These are phyloP conservation scores for Sphagnum tenellum DNA, from an alignment of 225 moss, liverwort and hornwort species.

Conservation along the genomic window DNA sequence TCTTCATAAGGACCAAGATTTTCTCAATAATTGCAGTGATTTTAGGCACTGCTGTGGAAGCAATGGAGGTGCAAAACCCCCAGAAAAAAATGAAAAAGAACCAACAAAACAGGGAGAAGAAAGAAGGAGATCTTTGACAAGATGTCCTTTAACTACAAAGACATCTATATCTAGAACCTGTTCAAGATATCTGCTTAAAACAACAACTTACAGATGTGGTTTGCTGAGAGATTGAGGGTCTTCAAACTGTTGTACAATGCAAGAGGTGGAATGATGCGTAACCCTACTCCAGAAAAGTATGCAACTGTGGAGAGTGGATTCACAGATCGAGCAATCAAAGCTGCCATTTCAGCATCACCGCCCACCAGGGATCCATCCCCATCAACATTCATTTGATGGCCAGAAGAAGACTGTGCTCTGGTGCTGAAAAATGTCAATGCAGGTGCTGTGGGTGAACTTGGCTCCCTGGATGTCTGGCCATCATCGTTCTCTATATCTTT, in stretches of 20 bases:
- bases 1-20: too few species aligned
- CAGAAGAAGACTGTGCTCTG: conserved; percentile 10
- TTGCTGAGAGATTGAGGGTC: conserved; percentile 78
- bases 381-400: conserved; percentile 29
- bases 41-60: too few species aligned
- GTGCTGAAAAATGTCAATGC: conserved; percentile 41
- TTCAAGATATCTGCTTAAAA: too few species aligned
- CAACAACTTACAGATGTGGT: conserved; percentile 39
- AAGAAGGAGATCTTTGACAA: too few species aligned
- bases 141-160: too few species aligned
- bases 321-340: conserved; percentile 57
- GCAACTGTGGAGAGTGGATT: conserved; percentile 79
- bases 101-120: too few species aligned
- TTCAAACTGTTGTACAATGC: conserved; percentile 58
- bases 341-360: conserved; percentile 70
- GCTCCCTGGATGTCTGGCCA: conserved; percentile 24
- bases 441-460: conserved; percentile 45
- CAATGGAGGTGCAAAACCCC: too few species aligned
- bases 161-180: too few species aligned
- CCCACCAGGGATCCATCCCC: conserved; percentile 23
- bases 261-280: conserved; percentile 59
- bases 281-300: conserved; percentile 77
- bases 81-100: too few species aligned
- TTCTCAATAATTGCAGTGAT: too few species aligned
- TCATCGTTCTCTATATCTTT: conserved; percentile 27